Conservation (phyloP, 495 filamentous ascomycete species). For the Penicillium bialowiezense region DNA sequence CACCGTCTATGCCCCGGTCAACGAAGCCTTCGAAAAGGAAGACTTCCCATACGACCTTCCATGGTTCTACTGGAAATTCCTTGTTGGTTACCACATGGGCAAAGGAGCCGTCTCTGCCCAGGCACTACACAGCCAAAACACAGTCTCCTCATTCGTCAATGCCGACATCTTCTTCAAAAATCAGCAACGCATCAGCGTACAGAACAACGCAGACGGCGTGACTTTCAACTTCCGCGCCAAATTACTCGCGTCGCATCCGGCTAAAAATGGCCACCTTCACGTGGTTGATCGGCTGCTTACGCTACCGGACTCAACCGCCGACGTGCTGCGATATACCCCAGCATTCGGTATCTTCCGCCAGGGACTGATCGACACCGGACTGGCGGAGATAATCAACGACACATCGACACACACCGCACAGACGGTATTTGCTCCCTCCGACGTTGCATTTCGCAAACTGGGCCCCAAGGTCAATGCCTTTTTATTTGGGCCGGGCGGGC, state of each 20-base stretch:
- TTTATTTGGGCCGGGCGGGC: neutral
- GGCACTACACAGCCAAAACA: neutral
- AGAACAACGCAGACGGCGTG: neutral
- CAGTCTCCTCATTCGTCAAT: neutral
- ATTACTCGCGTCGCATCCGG: neutral
- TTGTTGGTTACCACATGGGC: neutral
- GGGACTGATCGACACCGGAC: neutral
- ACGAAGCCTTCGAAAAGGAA: neutral
- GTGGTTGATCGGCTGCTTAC: neutral
- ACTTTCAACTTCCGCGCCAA: neutral
- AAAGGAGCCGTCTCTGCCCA: neutral
- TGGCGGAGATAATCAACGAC: neutral
- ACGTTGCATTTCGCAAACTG: neutral
- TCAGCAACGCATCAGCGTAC: neutral
- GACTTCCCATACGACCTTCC: neutral
- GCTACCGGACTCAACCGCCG: neutral
- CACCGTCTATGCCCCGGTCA: neutral
- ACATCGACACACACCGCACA: neutral
- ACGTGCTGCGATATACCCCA: neutral
- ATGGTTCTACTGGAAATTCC: neutral
- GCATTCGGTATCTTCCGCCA: neutral
- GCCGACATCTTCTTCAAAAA: conserved; percentile 1
- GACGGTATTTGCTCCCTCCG: conserved; percentile 9
- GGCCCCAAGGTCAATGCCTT: neutral
- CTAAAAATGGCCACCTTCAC: neutral